Conservation (phyloP, 2,329 filamentous ascomycete genomes). For the Arthroderma uncinatum region DNA sequence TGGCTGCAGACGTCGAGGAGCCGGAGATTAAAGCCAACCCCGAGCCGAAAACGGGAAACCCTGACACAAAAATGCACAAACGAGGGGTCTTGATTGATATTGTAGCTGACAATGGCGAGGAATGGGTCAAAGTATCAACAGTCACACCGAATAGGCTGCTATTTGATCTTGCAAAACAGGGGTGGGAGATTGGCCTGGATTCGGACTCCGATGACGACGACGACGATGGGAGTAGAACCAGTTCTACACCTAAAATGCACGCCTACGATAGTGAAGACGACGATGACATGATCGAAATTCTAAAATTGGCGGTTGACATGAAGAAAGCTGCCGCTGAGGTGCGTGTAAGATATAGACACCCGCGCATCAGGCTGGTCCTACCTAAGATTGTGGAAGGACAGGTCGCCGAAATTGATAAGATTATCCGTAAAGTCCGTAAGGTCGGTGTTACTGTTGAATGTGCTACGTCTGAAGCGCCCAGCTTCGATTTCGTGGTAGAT, state of each 20-base stretch:
- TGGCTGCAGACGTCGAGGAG: conserved; percentile 7
- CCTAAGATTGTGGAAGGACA: conserved; percentile 46
- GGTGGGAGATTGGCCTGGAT: conserved; percentile 46
- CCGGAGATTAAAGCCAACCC: conserved; percentile 19
- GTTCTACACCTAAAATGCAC: conserved; percentile 20
- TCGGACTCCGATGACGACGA: conserved; percentile 36
- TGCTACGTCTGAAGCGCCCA: conserved; percentile 14
- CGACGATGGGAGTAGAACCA: conserved; percentile 18
- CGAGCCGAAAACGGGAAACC: conserved; percentile 21
- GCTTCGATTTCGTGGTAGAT: not conserved
- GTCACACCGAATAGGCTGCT: conserved; percentile 52
- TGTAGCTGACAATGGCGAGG: conserved; percentile 49
- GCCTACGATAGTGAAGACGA: conserved; percentile 36
- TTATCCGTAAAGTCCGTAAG: conserved; percentile 46
- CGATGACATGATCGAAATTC: conserved; percentile 47
- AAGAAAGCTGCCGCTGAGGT: conserved; percentile 46
- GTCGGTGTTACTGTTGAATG: conserved; percentile 38
- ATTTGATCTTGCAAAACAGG: conserved; percentile 58
- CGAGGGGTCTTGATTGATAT: conserved; percentile 52
- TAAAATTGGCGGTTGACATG: conserved; percentile 50
- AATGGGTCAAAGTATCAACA: conserved; percentile 60
- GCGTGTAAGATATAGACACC: conserved; percentile 49
- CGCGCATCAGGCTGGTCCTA: conserved; percentile 49
- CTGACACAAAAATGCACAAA: conserved; percentile 26
- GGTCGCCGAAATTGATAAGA: conserved; percentile 44